Evolutionary conservation across 202 grass and related monocot genomes (phyloP).

Genomic region (Tripidium arundinaceum): DNA sequence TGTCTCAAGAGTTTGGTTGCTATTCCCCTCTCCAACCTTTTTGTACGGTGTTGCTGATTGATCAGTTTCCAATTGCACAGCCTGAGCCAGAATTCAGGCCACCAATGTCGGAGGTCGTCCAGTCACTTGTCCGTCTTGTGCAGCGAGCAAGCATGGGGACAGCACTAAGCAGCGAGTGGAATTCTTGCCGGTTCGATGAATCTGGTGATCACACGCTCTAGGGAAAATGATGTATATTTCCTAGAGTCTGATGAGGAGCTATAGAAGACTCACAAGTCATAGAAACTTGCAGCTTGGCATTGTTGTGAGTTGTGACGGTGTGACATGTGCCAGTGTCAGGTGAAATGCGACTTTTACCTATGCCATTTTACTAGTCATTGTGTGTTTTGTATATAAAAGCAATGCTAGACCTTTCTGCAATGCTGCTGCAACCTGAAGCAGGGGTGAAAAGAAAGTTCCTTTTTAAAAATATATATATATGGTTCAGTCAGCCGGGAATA

Average conservation of each 20-base stretch:
- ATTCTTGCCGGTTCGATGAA: constrained; percentile 12
- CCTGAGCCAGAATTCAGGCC: too few relatives aligned
- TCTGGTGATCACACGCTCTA: constrained; percentile 25
- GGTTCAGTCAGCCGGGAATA: background rate
- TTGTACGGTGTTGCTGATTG: background rate
- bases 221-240: background rate
- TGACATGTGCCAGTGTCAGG: background rate
- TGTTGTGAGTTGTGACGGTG: background rate
- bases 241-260: background rate
- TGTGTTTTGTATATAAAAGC: constrained; percentile 4
- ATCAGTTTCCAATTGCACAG: too few relatives aligned
- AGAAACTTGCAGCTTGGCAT: background rate
- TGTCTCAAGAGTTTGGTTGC: background rate
- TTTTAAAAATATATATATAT: background rate
- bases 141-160: constrained; percentile 46
- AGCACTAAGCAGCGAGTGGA: background rate
- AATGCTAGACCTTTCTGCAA: background rate
- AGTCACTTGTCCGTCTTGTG: constrained; percentile 58
- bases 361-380: background rate
- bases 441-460: background rate
- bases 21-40: background rate
- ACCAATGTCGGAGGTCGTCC: constrained; percentile 67
- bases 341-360: background rate
- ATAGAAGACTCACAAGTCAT: constrained; percentile 1
- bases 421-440: constrained; percentile 3